Evolutionary conservation across 805 yeast species (phyloP).

Genomic region (Pichia californica): DNA sequence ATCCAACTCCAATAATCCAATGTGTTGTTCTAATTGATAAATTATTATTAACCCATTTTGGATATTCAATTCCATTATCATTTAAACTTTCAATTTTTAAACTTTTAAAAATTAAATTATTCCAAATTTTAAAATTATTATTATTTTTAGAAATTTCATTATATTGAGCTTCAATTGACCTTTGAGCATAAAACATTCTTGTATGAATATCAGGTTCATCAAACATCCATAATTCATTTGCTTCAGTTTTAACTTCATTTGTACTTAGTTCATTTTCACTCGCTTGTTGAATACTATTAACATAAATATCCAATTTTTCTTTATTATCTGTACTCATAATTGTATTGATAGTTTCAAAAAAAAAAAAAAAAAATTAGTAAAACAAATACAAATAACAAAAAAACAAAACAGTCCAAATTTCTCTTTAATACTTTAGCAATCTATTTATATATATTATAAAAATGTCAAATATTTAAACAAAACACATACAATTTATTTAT

Average conservation of each 20-base stretch:
- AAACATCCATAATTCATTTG: not conserved
- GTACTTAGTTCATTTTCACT: not conserved
- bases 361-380: no score
- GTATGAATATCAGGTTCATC: slow-evolving; percentile 8
- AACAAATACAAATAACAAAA: no score
- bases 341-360: no score
- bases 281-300: not conserved
- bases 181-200: slow-evolving; percentile 20
- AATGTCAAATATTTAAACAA: no score
- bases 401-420: no score
- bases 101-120: slow-evolving; percentile 4
- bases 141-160: slow-evolving; percentile 5
- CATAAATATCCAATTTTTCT: not conserved
- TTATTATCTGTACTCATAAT: no score
- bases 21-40: slow-evolving; percentile 15
- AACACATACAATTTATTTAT: no score
- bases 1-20: slow-evolving; percentile 18
- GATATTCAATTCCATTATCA: slow-evolving; percentile 8
- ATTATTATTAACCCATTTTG: slow-evolving; percentile 15
- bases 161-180: slow-evolving; percentile 16
- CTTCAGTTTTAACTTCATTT: no score
- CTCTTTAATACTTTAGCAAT: no score
- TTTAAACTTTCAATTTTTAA: slow-evolving; percentile 8
- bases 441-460: no score
- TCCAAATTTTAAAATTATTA: slow-evolving; percentile 6